Percentiles rank a stretch among this genome's conserved stretches.
Conservation (phyloP, 2,329 filamentous ascomycete species). For the Hypoxylon sp. region DNA sequence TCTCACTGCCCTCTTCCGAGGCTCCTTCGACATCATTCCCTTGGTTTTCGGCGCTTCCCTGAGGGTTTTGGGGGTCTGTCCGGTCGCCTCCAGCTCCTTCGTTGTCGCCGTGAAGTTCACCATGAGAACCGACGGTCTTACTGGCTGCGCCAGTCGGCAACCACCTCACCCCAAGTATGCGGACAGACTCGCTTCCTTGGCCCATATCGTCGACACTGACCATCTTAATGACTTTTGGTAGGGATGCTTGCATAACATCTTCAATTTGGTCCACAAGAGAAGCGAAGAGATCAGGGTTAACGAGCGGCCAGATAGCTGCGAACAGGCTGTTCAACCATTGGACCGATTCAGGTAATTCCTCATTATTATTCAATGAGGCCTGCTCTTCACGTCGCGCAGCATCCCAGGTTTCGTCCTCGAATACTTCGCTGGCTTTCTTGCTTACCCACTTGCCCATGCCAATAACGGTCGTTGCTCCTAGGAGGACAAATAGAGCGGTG, state of each 20-base stretch:
- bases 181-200: conserved; percentile 77
- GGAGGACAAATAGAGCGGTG: conserved; percentile 44
- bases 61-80: conserved; percentile 56
- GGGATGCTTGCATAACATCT: conserved; percentile 83
- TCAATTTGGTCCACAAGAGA: conserved; percentile 78
- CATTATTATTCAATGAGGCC: conserved; percentile 55
- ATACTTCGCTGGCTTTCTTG: conserved; percentile 71
- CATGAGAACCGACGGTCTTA: conserved; percentile 69
- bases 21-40: conserved; percentile 52
- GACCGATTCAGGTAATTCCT: conserved; percentile 72
- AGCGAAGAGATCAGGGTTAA: conserved; percentile 80
- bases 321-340: conserved; percentile 79
- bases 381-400: conserved; percentile 68
- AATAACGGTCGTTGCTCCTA: conserved; percentile 53
- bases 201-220: conserved; percentile 81
- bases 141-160: conserved; percentile 77
- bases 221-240: conserved; percentile 78
- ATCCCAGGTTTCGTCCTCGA: conserved; percentile 78
- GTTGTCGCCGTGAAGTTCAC: conserved; percentile 63
- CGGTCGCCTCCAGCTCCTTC: conserved; percentile 62
- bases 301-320: conserved; percentile 76
- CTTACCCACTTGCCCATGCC: conserved; percentile 70
- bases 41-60: conserved; percentile 47
- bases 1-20: conserved; percentile 47
- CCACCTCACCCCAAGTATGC: conserved; percentile 79